These are phyloP conservation scores for Fusarium beomiforme DNA, from an alignment of 2,329 filamentous ascomycete species.

Conservation along the genomic window DNA sequence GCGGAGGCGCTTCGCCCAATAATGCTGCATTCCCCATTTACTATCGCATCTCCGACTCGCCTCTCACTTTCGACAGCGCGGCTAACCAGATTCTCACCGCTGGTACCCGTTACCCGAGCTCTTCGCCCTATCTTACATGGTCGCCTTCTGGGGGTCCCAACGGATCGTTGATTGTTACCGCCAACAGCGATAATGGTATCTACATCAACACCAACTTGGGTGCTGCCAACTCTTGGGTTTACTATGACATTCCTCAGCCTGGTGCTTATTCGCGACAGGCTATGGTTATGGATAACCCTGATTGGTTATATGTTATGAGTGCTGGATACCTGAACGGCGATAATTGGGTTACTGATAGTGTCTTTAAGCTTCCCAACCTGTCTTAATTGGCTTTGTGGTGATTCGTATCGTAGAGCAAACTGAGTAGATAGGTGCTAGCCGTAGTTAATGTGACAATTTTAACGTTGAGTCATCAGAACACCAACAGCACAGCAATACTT, in stretches of 20 bases:
- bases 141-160: background rate
- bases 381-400: background rate
- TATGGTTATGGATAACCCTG: constrained; percentile 12
- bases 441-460: background rate
- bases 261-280: constrained; percentile 14
- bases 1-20: background rate
- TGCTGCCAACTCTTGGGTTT: constrained; percentile 6
- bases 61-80: constrained; percentile 2
- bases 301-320: constrained; percentile 7
- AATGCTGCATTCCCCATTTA: background rate
- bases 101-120: background rate
- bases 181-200: background rate
- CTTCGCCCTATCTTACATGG: constrained; percentile 19
- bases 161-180: constrained; percentile 12
- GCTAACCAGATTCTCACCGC: background rate
- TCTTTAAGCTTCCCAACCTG: constrained; percentile 10
- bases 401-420: fast-evolving
- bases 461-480: no score
- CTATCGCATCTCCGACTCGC: constrained; percentile 22
- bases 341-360: constrained; percentile 13
- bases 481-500: no score
- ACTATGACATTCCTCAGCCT: constrained; percentile 14
- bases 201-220: constrained; percentile 17
- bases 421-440: fast-evolving
- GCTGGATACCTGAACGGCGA: background rate